Conservation (phyloP, 2,329 filamentous ascomycete species). For the Fusarium lyarnte region DNA sequence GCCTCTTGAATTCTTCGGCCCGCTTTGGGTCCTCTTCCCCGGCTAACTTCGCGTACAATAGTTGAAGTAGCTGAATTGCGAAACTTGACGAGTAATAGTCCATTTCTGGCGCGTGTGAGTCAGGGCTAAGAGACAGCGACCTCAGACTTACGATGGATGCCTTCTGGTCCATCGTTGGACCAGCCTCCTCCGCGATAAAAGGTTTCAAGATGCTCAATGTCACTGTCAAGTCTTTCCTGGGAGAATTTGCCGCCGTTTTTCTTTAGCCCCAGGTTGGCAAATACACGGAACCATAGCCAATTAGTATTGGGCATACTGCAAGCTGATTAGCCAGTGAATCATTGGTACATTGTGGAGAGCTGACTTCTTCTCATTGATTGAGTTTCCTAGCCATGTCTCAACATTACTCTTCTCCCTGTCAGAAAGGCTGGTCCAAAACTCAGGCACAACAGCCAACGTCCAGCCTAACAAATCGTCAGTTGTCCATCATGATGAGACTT, state of each 20-base stretch:
- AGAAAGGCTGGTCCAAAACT: constrained; percentile 73
- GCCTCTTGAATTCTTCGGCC: constrained; percentile 73
- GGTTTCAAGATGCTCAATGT: constrained; percentile 81
- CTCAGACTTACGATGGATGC: constrained; percentile 68
- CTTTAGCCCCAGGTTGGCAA: constrained; percentile 81
- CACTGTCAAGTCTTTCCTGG: constrained; percentile 73
- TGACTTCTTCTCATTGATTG: constrained; percentile 79
- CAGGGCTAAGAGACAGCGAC: background rate
- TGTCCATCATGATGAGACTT: background rate
- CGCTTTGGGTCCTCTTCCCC: constrained; percentile 72
- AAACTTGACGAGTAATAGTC: constrained; percentile 87
- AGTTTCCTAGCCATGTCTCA: constrained; percentile 76
- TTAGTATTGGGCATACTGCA: constrained; percentile 73
- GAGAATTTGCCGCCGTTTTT: constrained; percentile 79
- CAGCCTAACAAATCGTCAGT: constrained; percentile 58
- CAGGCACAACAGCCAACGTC: constrained; percentile 73
- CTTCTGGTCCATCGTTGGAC: constrained; percentile 83
- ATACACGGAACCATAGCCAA: constrained; percentile 86
- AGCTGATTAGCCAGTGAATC: constrained; percentile 5
- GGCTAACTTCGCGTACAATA: constrained; percentile 78
- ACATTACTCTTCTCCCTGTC: constrained; percentile 72
- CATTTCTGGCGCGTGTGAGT: constrained; percentile 65
- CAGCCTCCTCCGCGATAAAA: constrained; percentile 86
- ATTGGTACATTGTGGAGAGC: background rate
- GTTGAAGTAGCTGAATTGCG: constrained; percentile 82